Conservation (phyloP, 2,329 filamentous ascomycete genomes). For the Pestalotiopsis sp. region DNA sequence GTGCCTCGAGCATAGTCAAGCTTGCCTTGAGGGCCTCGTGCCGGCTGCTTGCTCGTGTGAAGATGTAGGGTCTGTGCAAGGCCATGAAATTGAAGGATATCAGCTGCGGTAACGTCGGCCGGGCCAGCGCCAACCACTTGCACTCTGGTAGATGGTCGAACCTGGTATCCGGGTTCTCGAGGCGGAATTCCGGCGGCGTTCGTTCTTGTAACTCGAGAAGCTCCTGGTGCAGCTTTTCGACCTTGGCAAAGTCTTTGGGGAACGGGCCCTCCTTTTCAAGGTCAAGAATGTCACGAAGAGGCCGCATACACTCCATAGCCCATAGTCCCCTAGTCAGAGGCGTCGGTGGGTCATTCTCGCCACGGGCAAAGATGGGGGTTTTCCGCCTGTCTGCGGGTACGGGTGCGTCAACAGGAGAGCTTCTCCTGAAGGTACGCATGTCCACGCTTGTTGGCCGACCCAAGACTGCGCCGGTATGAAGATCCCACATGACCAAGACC, state of each 20-base stretch:
- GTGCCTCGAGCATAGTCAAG: conserved; percentile 56
- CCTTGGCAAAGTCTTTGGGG: conserved; percentile 54
- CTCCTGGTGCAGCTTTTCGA: conserved; percentile 56
- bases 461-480: conserved; percentile 55
- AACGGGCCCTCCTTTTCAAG: conserved; percentile 59
- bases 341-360: conserved; percentile 56
- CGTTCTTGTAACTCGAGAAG: conserved; percentile 50
- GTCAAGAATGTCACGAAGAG: conserved; percentile 55
- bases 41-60: conserved; percentile 57
- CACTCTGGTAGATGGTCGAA: conserved; percentile 58
- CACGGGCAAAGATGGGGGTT: conserved; percentile 49
- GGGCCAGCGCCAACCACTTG: conserved; percentile 52
- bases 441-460: conserved; percentile 61
- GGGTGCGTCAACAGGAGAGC: conserved; percentile 56
- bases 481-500: conserved; percentile 56
- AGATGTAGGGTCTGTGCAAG: conserved; percentile 64
- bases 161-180: conserved; percentile 57
- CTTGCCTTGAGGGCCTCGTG: conserved; percentile 58
- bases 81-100: conserved; percentile 59
- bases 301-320: conserved; percentile 48
- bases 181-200: conserved; percentile 55
- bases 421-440: conserved; percentile 46
- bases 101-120: conserved; percentile 50
- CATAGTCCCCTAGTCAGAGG: conserved; percentile 57
- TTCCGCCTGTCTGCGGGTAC: conserved; percentile 49